Evolutionary conservation across 495 filamentous ascomycete genomes (phyloP).

Genomic region (Annulohypoxylon stygium): DNA sequence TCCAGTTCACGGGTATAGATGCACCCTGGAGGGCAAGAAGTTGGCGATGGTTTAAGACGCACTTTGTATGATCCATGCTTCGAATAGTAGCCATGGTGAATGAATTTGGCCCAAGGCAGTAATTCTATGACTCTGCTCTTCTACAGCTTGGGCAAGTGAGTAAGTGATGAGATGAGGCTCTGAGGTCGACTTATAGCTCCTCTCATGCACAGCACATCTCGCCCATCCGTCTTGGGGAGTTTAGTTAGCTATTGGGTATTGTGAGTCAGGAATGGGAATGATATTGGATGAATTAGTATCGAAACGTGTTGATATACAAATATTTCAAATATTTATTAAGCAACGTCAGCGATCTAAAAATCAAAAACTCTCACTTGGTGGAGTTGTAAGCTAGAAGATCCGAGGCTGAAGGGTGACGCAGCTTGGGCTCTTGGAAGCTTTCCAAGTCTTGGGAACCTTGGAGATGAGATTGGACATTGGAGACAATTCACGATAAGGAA

Average conservation of each 20-base stretch:
- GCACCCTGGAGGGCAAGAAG: not conserved
- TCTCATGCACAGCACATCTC: slow-evolving; percentile 47
- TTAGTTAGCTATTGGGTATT: not conserved
- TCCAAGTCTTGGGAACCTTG: slow-evolving; percentile 6
- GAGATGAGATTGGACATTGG: not conserved
- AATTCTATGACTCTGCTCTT: not conserved
- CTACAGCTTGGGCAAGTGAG: slow-evolving; percentile 27
- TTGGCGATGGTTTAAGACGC: slow-evolving; percentile 23
- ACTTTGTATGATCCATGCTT: slow-evolving; percentile 64
- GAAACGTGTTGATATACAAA: slow-evolving; percentile 8
- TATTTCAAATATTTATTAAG: slow-evolving; percentile 3
- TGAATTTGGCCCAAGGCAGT: slow-evolving; percentile 11
- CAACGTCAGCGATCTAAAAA: slow-evolving; percentile 31
- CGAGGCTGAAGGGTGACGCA: slow-evolving; percentile 42
- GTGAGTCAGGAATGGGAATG: not conserved
- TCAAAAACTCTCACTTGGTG: slow-evolving; percentile 21
- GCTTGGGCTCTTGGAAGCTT: slow-evolving; percentile 37
- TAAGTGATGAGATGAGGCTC: slow-evolving; percentile 42
- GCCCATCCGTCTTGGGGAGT: slow-evolving; percentile 34
- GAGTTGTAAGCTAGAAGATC: slow-evolving; percentile 27
- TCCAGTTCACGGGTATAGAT: slow-evolving; percentile 3
- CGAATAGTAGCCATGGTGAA: slow-evolving; percentile 61
- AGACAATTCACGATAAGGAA: slow-evolving; percentile 27
- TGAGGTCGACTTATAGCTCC: slow-evolving; percentile 28
- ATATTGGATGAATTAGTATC: not conserved